Conservation (phyloP, 768 basidiomycete genomes). For the Saitozyma podzolica region DNA sequence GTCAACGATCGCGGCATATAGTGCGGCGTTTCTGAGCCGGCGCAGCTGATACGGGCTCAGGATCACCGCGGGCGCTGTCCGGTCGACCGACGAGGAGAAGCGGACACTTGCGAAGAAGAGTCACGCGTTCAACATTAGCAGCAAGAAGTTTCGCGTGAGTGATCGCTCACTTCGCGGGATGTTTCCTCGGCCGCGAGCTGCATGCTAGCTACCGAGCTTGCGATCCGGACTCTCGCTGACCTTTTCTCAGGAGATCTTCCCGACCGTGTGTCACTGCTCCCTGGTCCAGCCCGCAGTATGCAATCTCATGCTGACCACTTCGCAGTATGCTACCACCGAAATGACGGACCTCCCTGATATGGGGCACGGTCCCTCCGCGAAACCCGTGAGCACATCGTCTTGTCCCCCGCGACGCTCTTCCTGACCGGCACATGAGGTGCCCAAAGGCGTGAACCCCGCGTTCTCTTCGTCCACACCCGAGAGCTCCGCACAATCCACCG, state of each 20-base stretch:
- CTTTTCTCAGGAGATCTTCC: constrained; percentile 66
- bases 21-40: not conserved
- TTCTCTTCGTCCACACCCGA: no score
- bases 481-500: no score
- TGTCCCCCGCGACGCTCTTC: constrained; percentile 17
- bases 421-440: no score
- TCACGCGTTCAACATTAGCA: constrained; percentile 80
- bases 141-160: constrained; percentile 67
- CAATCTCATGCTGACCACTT: not conserved
- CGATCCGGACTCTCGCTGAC: not conserved
- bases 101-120: constrained; percentile 71
- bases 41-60: constrained; percentile 15
- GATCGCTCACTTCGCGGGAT: no score
- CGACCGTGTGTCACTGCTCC: constrained; percentile 64
- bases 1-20: not conserved
- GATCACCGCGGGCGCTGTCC: constrained; percentile 93
- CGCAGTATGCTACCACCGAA: constrained; percentile 68
- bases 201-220: not conserved
- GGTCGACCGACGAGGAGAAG: constrained; percentile 76
- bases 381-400: constrained; percentile 22
- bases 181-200: not conserved
- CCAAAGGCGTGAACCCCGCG: no score
- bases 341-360: constrained; percentile 86
- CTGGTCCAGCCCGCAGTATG: not conserved
- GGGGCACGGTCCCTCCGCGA: constrained; percentile 57